These are phyloP conservation scores for Hymenoscyphus linearis DNA, from an alignment of 2,329 filamentous ascomycete genomes.

Conservation along the genomic window DNA sequence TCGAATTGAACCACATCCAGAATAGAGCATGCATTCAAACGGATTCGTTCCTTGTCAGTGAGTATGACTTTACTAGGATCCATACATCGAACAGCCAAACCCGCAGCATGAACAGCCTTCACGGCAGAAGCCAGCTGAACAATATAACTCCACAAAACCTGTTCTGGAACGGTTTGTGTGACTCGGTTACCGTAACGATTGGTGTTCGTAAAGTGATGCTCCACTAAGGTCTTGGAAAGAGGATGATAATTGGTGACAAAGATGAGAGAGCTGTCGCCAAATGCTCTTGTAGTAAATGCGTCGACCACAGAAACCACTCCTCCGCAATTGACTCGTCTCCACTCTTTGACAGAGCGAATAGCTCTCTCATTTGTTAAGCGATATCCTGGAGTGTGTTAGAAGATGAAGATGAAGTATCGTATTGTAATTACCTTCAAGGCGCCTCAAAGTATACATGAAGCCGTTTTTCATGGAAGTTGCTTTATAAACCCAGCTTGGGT, in stretches of 20 bases:
- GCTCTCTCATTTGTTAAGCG: slow-evolving; percentile 84
- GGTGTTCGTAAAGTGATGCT: slow-evolving; percentile 60
- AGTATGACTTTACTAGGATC: slow-evolving; percentile 84
- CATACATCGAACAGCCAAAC: slow-evolving; percentile 79
- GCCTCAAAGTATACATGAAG: slow-evolving; percentile 77
- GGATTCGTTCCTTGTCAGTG: slow-evolving; percentile 84
- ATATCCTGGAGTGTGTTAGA: slow-evolving; percentile 51
- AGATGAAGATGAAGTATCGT: neutral
- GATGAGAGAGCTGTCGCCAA: slow-evolving; percentile 90
- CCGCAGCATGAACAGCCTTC: slow-evolving; percentile 74
- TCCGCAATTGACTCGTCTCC: slow-evolving; percentile 79
- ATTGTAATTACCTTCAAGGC: slow-evolving; percentile 62
- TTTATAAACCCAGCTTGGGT: slow-evolving; percentile 92
- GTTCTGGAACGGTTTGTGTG: slow-evolving; percentile 53
- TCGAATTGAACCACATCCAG: slow-evolving; percentile 87
- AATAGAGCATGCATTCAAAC: slow-evolving; percentile 82
- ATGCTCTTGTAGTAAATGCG: slow-evolving; percentile 87
- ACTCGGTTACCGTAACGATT: slow-evolving; percentile 35
- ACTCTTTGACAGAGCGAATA: slow-evolving; percentile 78
- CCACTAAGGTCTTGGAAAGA: slow-evolving; percentile 80
- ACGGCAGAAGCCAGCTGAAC: slow-evolving; percentile 86
- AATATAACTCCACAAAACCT: slow-evolving; percentile 83
- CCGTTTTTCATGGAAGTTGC: slow-evolving; percentile 85
- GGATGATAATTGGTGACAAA: slow-evolving; percentile 94
- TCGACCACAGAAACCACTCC: slow-evolving; percentile 84